A percentile compares a stretch with the other conserved stretches of the same genome.
phyloP scores from a whole-genome alignment of 306 rosid genomes.

The Cyclanthera cordifolia region DNA sequence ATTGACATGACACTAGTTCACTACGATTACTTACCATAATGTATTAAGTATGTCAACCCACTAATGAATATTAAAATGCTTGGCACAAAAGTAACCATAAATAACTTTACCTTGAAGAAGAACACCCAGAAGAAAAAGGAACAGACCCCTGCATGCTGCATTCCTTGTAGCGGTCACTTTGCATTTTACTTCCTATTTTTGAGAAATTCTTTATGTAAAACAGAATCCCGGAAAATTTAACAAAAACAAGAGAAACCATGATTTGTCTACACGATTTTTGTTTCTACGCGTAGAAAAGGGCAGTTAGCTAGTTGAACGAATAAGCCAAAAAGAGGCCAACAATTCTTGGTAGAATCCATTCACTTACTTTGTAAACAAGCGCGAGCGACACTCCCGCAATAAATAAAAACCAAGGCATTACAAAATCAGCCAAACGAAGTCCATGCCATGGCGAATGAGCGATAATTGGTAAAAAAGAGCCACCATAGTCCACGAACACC shows the following conservation, averaged over 20 bases:
- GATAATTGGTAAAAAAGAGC: conserved; percentile 51
- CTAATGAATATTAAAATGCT: neutral
- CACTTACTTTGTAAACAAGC: conserved; percentile 54
- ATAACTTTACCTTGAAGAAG: conserved; percentile 64
- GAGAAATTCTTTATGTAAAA: neutral
- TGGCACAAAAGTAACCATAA: neutral
- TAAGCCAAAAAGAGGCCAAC: neutral
- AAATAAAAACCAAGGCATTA: conserved; percentile 81
- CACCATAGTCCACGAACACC: conserved; percentile 74
- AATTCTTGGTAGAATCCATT: neutral
- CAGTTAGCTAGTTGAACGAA: neutral
- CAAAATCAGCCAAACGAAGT: conserved; percentile 67
- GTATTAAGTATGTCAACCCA: neutral
- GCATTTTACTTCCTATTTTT: conserved; percentile 38
- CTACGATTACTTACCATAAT: neutral
- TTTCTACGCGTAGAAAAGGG: neutral
- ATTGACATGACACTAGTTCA: neutral
- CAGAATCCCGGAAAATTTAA: neutral
- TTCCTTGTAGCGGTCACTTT: conserved; percentile 46
- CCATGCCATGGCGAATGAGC: conserved; percentile 82
- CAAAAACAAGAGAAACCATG: conserved; percentile 10
- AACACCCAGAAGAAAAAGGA: conserved; percentile 58
- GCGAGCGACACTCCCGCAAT: conserved; percentile 73
- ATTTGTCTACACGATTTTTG: neutral
- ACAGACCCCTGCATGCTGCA: conserved; percentile 38